Percentiles rank a stretch among this genome's conserved stretches.
phyloP scores from a whole-genome alignment of 192 early-diverging fungal genomes.

The Rhizoclosmatium globosum region DNA sequence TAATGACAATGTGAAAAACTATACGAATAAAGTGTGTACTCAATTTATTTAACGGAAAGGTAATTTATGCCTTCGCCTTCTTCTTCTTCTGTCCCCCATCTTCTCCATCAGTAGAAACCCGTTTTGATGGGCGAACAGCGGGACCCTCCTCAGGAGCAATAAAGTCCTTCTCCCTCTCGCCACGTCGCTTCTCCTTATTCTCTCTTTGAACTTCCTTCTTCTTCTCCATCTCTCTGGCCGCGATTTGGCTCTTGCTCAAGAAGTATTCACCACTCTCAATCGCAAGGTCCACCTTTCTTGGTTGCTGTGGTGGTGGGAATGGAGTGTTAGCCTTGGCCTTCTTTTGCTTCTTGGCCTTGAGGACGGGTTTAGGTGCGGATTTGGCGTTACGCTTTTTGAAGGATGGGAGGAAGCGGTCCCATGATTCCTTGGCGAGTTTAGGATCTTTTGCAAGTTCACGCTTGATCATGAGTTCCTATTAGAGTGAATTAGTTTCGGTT shows the following conservation, averaged over 20 bases:
- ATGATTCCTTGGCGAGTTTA: conserved; percentile 89
- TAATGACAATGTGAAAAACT: too few relatives aligned
- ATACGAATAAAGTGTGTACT: too few relatives aligned
- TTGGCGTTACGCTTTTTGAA: conserved; percentile 93
- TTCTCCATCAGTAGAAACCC: neutral
- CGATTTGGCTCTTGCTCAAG: conserved; percentile 59
- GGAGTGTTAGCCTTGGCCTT: conserved; percentile 89
- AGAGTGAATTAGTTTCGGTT: neutral
- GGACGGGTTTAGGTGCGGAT: conserved; percentile 91
- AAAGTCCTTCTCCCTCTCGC: conserved; percentile 81
- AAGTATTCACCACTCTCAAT: conserved; percentile 98
- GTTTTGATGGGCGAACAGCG: neutral
- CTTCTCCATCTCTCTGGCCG: conserved; percentile 62
- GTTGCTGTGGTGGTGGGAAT: conserved; percentile 88
- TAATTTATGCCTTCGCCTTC: neutral
- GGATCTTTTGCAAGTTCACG: conserved; percentile 97
- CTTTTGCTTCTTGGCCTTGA: conserved; percentile 69
- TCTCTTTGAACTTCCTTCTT: conserved; percentile 78
- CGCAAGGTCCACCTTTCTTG: conserved; percentile 88
- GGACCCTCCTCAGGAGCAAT: conserved; percentile 26
- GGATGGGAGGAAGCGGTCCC: conserved; percentile 97
- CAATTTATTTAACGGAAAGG: neutral
- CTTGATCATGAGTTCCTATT: conserved; percentile 96
- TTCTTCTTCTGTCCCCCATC: neutral
- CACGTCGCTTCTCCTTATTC: conserved; percentile 70